These are phyloP conservation scores for Dunaliella sp. DNA, from an alignment of 139 green algal species.

Conservation along the genomic window DNA sequence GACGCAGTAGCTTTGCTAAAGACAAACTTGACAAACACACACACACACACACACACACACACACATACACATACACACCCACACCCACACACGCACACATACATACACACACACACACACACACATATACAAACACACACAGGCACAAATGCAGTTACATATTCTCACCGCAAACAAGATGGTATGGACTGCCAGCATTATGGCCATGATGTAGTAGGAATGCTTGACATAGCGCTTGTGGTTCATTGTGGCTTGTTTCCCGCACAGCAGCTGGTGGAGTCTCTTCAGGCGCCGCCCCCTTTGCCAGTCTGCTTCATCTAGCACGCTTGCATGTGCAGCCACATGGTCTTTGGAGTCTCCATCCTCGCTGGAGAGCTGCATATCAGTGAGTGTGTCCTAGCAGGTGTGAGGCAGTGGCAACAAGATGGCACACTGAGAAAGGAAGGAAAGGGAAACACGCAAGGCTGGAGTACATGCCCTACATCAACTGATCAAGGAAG, in stretches of 20 bases:
- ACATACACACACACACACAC: not conserved
- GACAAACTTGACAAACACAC: too few relatives aligned
- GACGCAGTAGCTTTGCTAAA: too few relatives aligned
- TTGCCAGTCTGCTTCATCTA: not conserved
- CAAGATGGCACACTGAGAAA: too few relatives aligned
- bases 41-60: too few relatives aligned
- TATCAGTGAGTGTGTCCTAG: too few relatives aligned
- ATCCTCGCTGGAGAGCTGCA: not conserved
- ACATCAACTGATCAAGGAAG: too few relatives aligned
- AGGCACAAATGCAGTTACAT: conserved; percentile 26
- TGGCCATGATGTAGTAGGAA: not conserved
- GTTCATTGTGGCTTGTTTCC: not conserved
- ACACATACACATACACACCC: too few relatives aligned
- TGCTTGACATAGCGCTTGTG: not conserved
- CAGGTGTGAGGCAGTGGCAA: too few relatives aligned
- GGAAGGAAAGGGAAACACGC: too few relatives aligned
- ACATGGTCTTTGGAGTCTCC: not conserved
- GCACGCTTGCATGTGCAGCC: too few relatives aligned
- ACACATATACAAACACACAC: conserved; percentile 7
- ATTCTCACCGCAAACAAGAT: conserved; percentile 16
- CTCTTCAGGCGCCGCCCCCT: not conserved
- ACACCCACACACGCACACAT: not conserved
- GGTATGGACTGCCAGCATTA: not conserved
- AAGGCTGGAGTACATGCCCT: too few relatives aligned
- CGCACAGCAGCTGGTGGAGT: not conserved